Evolutionary conservation across 1,284 basidiomycete genomes (phyloP), one percentile per base, ranked within the genome.

Genomic region (Cystobasidium sp.): DNA sequence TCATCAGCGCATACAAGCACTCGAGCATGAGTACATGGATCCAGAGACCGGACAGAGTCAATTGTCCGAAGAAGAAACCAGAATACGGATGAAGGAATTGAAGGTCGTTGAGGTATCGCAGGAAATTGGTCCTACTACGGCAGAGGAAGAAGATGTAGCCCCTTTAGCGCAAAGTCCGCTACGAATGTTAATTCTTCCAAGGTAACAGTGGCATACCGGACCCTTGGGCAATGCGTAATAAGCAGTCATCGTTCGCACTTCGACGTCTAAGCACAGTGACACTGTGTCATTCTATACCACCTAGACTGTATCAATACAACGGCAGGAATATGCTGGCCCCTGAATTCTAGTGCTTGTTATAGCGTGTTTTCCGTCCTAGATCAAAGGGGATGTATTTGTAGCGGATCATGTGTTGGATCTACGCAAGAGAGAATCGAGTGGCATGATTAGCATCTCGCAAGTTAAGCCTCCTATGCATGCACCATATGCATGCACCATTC

Each of bases 311-410:
- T 52, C 64, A 41, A 18, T 52, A 67, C 41, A 52, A 53, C 16
- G 16, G 31, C 31, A 39, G 56, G 39, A 31, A 31, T 31, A 31
- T 31, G 31, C 31, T 31, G 31, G 4, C 31, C 18, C 64, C 10
- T 39, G 5, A 12, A 6, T 16, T 16, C 41, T 37, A 66, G 18
- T 66, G 47, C 55, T 49, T 74, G 47, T 73, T 68, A 66, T 75
- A 93, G 63, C 88, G 88, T 73, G 89, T 86, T 84, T 95, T 95
- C 78, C 92, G 88, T 18, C 93, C 93, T 77, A 95, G 87, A 81
- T 96, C 93, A 83, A 94, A 96, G 46, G 93, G 93, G 70, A 96
- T 78, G 75, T 84, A 84, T 82, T 92, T 94, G 86, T 98, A 97
- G 84, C 96, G 96, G 86, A 97, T 92, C 96, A 98, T 98, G 84